A percentile compares a stretch with the other conserved stretches of the same genome.
phyloP scores from a whole-genome alignment of 2,329 filamentous ascomycete species.

The Aspergillus sergii region DNA sequence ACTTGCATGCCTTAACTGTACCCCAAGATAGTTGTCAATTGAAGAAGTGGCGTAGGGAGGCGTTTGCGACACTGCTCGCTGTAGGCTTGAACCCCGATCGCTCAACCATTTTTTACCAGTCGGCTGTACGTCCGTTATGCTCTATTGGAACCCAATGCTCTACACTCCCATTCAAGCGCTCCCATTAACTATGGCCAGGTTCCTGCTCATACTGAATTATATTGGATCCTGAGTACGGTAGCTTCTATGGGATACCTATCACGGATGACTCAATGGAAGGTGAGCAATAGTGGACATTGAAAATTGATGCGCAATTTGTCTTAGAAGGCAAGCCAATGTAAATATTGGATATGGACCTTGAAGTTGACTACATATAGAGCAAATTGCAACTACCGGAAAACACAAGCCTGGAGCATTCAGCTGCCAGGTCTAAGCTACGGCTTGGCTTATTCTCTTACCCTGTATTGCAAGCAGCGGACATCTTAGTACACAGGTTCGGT shows the following conservation, averaged over 20 bases:
- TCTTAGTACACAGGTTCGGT: constrained; percentile 75
- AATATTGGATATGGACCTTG: neutral
- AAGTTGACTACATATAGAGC: constrained; percentile 53
- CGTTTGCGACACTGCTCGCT: constrained; percentile 78
- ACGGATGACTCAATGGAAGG: constrained; percentile 99
- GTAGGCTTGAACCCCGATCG: constrained; percentile 79
- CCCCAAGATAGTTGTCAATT: constrained; percentile 67
- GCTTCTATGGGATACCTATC: constrained; percentile 92
- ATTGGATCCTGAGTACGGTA: constrained; percentile 95
- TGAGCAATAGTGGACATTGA: constrained; percentile 37
- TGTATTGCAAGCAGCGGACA: constrained; percentile 91
- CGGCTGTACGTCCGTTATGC: constrained; percentile 56
- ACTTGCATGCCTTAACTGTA: constrained; percentile 88
- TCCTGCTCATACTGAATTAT: constrained; percentile 80
- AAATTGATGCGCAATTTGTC: neutral
- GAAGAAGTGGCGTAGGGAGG: constrained; percentile 68
- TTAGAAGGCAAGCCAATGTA: neutral
- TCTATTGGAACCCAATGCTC: neutral
- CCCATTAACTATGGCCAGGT: constrained; percentile 53
- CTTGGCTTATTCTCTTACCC: constrained; percentile 95
- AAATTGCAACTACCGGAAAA: constrained; percentile 69
- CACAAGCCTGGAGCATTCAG: constrained; percentile 59
- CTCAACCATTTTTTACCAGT: constrained; percentile 81
- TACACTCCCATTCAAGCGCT: neutral
- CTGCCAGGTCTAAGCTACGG: constrained; percentile 67